Percentiles rank a stretch among this genome's conserved stretches.
These are phyloP conservation scores for Taiwanofungus camphoratus DNA, from an alignment of 1,284 basidiomycete genomes.

Conservation along the genomic window DNA sequence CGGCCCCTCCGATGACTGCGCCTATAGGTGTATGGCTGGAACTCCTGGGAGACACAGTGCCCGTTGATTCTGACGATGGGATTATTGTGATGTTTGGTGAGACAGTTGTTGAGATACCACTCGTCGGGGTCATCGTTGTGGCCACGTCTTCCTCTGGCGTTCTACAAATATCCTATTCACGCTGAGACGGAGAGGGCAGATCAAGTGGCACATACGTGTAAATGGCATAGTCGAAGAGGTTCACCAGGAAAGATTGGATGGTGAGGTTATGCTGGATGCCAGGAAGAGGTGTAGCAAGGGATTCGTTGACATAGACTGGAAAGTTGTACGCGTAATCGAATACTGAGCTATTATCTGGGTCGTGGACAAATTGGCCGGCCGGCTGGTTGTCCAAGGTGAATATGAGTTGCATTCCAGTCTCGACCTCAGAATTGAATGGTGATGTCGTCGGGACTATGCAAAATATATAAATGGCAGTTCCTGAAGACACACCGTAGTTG, in stretches of 20 bases:
- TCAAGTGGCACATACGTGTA: slow-evolving; percentile 14
- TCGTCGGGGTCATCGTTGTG: too few relatives aligned
- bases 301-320: slow-evolving; percentile 8
- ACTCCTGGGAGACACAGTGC: neutral
- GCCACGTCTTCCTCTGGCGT: neutral
- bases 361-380: neutral
- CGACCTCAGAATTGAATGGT: neutral
- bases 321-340: neutral
- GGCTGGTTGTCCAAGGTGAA: neutral
- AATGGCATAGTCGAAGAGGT: slow-evolving; percentile 15
- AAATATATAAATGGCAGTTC: neutral
- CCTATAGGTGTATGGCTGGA: too few relatives aligned
- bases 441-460: neutral
- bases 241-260: slow-evolving; percentile 9
- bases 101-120: neutral
- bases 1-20: too few relatives aligned
- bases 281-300: slow-evolving; percentile 1
- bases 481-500: neutral
- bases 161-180: neutral
- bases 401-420: neutral
- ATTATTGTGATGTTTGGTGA: neutral
- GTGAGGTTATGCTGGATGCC: slow-evolving; percentile 12
- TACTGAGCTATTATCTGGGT: neutral
- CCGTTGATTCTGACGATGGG: neutral
- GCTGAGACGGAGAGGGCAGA: neutral